Conservation (phyloP, 2,329 filamentous ascomycete species). For the Leptographium procerum region DNA sequence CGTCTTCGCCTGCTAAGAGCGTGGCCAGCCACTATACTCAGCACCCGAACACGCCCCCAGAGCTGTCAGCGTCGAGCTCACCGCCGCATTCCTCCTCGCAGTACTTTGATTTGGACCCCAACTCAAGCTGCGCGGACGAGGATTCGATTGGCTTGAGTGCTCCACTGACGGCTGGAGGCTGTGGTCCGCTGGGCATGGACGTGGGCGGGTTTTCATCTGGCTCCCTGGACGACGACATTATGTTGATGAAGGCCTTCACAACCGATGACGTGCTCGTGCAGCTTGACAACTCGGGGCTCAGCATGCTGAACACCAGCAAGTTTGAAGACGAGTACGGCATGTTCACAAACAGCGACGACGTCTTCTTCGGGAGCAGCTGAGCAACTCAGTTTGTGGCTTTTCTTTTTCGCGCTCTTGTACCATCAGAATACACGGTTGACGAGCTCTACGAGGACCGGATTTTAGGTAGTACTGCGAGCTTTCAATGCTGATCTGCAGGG, state of each 20-base stretch:
- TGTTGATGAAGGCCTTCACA: slow-evolving; percentile 32
- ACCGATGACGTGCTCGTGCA: slow-evolving; percentile 30
- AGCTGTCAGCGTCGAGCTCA: slow-evolving; percentile 49
- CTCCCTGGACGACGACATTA: slow-evolving; percentile 30
- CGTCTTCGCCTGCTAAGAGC: slow-evolving; percentile 40
- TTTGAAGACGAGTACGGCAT: slow-evolving; percentile 45
- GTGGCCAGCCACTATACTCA: slow-evolving; percentile 37
- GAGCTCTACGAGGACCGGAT: slow-evolving; percentile 6
- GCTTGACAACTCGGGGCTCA: slow-evolving; percentile 31
- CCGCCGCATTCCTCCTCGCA: slow-evolving; percentile 32
- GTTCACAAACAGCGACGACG: slow-evolving; percentile 39
- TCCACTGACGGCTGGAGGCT: slow-evolving; percentile 18
- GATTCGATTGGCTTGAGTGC: slow-evolving; percentile 17
- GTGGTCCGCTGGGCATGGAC: slow-evolving; percentile 17
- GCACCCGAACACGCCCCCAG: slow-evolving; percentile 36
- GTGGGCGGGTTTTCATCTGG: slow-evolving; percentile 21
- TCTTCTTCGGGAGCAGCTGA: slow-evolving; percentile 33
- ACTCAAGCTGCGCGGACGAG: slow-evolving; percentile 20
- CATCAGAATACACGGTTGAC: slow-evolving; percentile 6
- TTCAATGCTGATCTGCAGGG: neutral
- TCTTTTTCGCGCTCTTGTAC: slow-evolving; percentile 2
- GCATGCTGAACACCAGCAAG: slow-evolving; percentile 39
- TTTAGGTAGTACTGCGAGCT: neutral
- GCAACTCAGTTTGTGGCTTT: neutral
- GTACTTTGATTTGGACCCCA: slow-evolving; percentile 36